phyloP scores from a whole-genome alignment of 2,329 filamentous ascomycete species.

The Pseudopyricularia cyperi region DNA sequence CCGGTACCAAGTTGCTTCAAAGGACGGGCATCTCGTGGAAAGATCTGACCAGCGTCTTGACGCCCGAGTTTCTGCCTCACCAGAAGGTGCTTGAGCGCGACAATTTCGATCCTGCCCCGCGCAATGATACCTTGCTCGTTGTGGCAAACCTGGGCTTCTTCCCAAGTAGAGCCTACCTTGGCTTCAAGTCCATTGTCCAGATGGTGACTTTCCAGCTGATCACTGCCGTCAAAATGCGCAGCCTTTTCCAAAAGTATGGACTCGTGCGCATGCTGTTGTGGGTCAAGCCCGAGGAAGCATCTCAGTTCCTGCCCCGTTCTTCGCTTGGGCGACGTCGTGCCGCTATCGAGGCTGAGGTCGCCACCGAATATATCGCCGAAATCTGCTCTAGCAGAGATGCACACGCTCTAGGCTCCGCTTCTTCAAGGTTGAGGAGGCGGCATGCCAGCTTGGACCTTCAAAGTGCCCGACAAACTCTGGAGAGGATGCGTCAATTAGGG shows the following conservation, averaged over 20 bases:
- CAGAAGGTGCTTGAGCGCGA: constrained; percentile 31
- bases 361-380: constrained; percentile 46
- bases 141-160: constrained; percentile 51
- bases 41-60: constrained; percentile 42
- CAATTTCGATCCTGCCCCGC: constrained; percentile 26
- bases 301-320: constrained; percentile 44
- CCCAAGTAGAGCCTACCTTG: constrained; percentile 33
- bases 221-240: constrained; percentile 39
- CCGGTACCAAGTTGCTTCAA: constrained; percentile 35
- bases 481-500: constrained; percentile 31
- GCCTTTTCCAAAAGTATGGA: constrained; percentile 62
- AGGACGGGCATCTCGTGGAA: constrained; percentile 47
- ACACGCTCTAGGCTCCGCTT: no score
- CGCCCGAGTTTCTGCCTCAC: constrained; percentile 35
- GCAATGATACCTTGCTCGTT: constrained; percentile 64
- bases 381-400: constrained; percentile 18
- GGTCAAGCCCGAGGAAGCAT: constrained; percentile 48
- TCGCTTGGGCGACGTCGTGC: constrained; percentile 41
- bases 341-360: constrained; percentile 46
- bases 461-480: constrained; percentile 23
- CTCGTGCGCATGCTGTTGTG: constrained; percentile 69
- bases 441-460: constrained; percentile 29
- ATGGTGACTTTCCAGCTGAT: constrained; percentile 51
- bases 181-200: constrained; percentile 41
- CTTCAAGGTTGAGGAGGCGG: constrained; percentile 15